A percentile compares a stretch with the other conserved stretches of the same genome.
These are phyloP conservation scores for Coccomyxa sp. DNA, from an alignment of 139 green algal genomes.

Conservation along the genomic window DNA sequence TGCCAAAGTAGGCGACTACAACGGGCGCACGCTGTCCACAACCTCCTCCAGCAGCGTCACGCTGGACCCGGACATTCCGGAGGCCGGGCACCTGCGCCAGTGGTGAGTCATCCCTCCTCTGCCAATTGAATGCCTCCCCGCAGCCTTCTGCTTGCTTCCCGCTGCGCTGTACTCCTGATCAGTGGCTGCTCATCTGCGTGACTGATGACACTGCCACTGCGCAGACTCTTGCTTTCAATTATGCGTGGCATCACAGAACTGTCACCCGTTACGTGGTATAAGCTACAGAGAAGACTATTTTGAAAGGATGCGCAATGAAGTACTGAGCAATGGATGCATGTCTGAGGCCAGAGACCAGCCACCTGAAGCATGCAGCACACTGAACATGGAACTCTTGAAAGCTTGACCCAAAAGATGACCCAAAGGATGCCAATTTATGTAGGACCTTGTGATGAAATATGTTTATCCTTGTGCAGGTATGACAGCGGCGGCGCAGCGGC, in stretches of 20 bases:
- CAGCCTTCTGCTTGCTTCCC: no score
- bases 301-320: no score
- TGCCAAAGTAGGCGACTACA: conserved; percentile 89
- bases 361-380: no score
- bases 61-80: conserved; percentile 65
- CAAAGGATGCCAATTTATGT: no score
- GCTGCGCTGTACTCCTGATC: background rate
- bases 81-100: conserved; percentile 44
- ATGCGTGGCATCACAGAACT: background rate
- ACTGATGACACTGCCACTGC: background rate
- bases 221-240: background rate
- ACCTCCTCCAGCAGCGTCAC: conserved; percentile 53
- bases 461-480: conserved; percentile 35
- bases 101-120: conserved; percentile 44
- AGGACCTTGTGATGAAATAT: no score
- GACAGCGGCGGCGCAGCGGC: conserved; percentile 25
- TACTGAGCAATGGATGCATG: no score
- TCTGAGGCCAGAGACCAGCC: no score
- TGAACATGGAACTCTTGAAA: no score
- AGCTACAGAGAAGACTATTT: no score
- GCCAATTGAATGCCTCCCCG: background rate
- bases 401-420: no score
- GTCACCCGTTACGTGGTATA: no score
- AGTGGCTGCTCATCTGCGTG: background rate
- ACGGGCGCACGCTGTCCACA: conserved; percentile 84